Conservation (phyloP, 2,329 filamentous ascomycete genomes). For the Drechslerella stenobrocha region DNA sequence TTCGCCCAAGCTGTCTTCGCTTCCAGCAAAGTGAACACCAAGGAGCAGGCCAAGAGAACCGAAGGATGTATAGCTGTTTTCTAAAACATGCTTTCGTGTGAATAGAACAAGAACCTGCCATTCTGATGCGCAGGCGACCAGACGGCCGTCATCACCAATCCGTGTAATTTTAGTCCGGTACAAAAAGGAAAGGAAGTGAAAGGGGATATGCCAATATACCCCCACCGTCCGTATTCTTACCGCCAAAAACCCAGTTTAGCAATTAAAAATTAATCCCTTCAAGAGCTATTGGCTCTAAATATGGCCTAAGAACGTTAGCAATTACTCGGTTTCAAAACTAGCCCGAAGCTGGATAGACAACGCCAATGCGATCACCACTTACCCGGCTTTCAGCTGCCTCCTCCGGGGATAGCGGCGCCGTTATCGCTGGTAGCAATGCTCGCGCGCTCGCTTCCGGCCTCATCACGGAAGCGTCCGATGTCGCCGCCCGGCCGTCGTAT, state of each 20-base stretch:
- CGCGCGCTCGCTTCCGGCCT: conserved; percentile 44
- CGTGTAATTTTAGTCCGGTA: conserved; percentile 13
- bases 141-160: conserved; percentile 11
- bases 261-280: conserved; percentile 30
- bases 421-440: conserved; percentile 9
- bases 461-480: conserved; percentile 33
- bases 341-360: conserved; percentile 6
- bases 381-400: conserved; percentile 36
- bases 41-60: conserved; percentile 3
- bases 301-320: conserved; percentile 21
- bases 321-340: conserved; percentile 18
- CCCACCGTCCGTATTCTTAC: conserved; percentile 7
- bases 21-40: conserved; percentile 11
- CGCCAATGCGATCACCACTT: conserved; percentile 13
- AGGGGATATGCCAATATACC: conserved; percentile 4
- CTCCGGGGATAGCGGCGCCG: too few species aligned
- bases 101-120: conserved; percentile 23
- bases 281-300: conserved; percentile 48
- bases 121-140: conserved; percentile 19
- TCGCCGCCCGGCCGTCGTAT: conserved; percentile 35
- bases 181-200: conserved; percentile 5
- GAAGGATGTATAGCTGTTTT: conserved; percentile 22
- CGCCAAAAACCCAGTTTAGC: conserved; percentile 24
- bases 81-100: conserved; percentile 34
- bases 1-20: conserved; percentile 9